Percentiles rank a stretch among this genome's conserved stretches.
phyloP scores from a whole-genome alignment of 2,329 filamentous ascomycete genomes.

The Chaetomium olivaceum region DNA sequence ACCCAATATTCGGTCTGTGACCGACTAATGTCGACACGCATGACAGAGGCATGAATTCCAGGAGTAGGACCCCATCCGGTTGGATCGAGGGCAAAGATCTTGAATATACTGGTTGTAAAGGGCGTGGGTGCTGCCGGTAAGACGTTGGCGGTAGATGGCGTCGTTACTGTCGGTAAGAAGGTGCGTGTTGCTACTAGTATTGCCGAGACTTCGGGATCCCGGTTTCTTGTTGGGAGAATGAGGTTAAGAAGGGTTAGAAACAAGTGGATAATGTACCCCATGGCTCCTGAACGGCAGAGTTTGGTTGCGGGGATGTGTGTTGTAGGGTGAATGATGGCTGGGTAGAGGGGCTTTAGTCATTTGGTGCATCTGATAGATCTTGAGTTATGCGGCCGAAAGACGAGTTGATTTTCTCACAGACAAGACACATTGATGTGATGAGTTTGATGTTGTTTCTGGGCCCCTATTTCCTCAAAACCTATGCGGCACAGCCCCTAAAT shows the following conservation, averaged over 20 bases:
- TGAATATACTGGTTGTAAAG: not conserved
- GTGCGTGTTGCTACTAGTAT: not conserved
- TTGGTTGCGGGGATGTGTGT: too few relatives aligned
- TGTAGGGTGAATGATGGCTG: too few relatives aligned
- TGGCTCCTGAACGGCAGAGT: not conserved
- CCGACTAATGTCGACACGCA: not conserved
- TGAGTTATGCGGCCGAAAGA: too few relatives aligned
- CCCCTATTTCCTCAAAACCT: too few relatives aligned
- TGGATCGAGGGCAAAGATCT: not conserved
- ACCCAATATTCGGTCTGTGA: not conserved
- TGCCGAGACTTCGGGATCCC: not conserved
- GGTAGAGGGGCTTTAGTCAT: too few relatives aligned
- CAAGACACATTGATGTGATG: too few relatives aligned
- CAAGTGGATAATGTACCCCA: not conserved
- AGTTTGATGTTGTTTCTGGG: too few relatives aligned
- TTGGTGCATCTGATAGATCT: too few relatives aligned
- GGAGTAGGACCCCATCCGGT: not conserved
- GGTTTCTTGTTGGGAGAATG: not conserved
- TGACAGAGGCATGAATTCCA: slow-evolving; percentile 1
- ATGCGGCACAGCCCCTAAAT: too few relatives aligned
- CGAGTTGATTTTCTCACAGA: too few relatives aligned
- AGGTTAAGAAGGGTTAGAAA: not conserved
- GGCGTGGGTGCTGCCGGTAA: not conserved
- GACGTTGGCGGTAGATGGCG: not conserved
- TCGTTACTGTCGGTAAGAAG: not conserved